phyloP scores from a whole-genome alignment of 2,329 filamentous ascomycete genomes.

The Teratosphaeria zuluensis region DNA sequence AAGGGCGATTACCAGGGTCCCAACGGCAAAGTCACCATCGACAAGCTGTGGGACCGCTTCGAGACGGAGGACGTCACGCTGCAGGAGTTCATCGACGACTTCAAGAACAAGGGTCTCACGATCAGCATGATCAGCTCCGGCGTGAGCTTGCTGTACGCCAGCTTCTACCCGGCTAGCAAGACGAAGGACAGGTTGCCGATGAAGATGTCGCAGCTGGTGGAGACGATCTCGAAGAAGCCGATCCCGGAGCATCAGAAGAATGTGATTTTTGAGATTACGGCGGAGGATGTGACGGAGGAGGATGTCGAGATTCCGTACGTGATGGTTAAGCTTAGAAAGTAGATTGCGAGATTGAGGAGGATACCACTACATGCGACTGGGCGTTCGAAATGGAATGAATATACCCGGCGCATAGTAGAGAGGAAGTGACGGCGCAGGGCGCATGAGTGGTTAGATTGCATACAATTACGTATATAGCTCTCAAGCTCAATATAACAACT shows the following conservation, averaged over 20 bases:
- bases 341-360: neutral
- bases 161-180: conserved; percentile 77
- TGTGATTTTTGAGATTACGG: conserved; percentile 91
- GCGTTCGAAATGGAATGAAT: neutral
- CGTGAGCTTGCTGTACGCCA: conserved; percentile 86
- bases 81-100: conserved; percentile 70
- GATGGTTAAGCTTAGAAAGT: conserved; percentile 64
- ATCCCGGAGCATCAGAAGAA: conserved; percentile 89
- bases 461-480: neutral
- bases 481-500: neutral
- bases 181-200: conserved; percentile 72
- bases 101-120: conserved; percentile 68
- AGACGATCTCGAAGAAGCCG: conserved; percentile 81
- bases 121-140: conserved; percentile 96
- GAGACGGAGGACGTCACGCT: conserved; percentile 81
- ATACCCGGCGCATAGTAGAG: neutral
- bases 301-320: conserved; percentile 97
- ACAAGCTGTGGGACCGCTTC: conserved; percentile 98
- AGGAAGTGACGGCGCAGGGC: neutral
- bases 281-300: conserved; percentile 77
- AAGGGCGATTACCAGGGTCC: conserved; percentile 83
- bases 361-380: neutral
- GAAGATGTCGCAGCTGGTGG: conserved; percentile 75
- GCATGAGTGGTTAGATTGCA: neutral
- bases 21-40: conserved; percentile 68